Percentiles rank a stretch among this genome's conserved stretches.
Evolutionary conservation across 2,329 filamentous ascomycete species (phyloP).

Genomic region (Westerdykella ornata): DNA sequence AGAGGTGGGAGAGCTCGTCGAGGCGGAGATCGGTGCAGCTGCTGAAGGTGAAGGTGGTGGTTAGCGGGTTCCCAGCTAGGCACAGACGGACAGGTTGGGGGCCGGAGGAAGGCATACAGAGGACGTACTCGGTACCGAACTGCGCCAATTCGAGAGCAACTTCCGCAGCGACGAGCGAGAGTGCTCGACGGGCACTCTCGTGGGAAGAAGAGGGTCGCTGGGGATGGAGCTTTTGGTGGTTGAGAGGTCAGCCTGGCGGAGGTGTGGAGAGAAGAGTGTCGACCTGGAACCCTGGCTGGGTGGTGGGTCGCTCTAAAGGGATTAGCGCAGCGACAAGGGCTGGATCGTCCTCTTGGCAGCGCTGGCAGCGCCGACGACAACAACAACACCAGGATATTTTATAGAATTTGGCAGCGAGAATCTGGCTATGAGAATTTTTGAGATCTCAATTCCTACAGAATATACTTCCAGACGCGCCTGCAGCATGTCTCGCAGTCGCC

Average conservation of each 20-base stretch:
- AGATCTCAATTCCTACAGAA: too few species aligned
- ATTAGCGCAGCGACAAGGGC: not conserved
- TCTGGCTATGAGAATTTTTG: too few species aligned
- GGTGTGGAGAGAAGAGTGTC: not conserved
- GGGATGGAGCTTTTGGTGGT: not conserved
- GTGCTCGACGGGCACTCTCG: not conserved
- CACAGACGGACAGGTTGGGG: not conserved
- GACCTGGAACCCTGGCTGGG: not conserved
- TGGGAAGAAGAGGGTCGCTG: not conserved
- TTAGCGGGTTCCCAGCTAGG: not conserved
- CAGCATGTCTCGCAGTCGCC: too few species aligned
- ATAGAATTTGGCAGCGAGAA: too few species aligned
- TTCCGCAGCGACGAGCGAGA: too few species aligned
- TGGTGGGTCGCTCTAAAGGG: not conserved
- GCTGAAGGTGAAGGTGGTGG: not conserved
- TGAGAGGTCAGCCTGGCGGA: not conserved
- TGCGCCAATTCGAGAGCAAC: too few species aligned
- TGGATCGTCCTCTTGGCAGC: too few species aligned
- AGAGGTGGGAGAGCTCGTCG: too few species aligned
- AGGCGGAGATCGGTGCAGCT: too few species aligned
- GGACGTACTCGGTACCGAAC: too few species aligned
- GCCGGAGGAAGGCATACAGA: conserved; percentile 6
- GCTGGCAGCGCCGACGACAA: not conserved
- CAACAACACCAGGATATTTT: too few species aligned
- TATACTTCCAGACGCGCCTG: too few species aligned